Percentiles rank a stretch among this genome's conserved stretches.
These are phyloP conservation scores for Wickerhamia fluorescens DNA, from an alignment of 805 yeast genomes.

Conservation along the genomic window DNA sequence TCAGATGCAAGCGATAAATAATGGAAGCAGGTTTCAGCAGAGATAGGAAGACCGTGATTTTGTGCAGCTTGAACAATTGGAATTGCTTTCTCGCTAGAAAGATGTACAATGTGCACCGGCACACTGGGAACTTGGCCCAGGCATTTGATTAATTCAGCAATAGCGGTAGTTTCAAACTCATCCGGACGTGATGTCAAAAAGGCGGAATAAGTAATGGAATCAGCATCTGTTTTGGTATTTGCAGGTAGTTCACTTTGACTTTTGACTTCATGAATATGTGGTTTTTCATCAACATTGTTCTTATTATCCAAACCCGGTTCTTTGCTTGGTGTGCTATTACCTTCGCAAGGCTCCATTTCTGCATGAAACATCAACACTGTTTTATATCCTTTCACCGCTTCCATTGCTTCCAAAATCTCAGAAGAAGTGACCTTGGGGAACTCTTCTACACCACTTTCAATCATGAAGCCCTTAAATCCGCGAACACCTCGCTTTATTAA, in stretches of 20 bases:
- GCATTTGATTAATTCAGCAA: constrained; percentile 60
- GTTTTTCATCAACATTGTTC: background rate
- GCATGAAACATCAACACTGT: constrained; percentile 91
- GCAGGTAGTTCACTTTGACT: too few relatives aligned
- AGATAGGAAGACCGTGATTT: constrained; percentile 47
- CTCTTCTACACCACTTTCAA: constrained; percentile 94
- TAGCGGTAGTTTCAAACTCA: constrained; percentile 78
- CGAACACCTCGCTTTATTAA: constrained; percentile 81
- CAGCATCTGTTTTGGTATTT: constrained; percentile 26
- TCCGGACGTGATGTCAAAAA: constrained; percentile 87
- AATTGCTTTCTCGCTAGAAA: constrained; percentile 79
- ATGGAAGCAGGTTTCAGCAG: constrained; percentile 94
- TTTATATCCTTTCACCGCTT: constrained; percentile 48
- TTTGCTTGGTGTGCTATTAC: constrained; percentile 2
- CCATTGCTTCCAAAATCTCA: constrained; percentile 64
- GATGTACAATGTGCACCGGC: constrained; percentile 82
- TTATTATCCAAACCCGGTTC: constrained; percentile 3
- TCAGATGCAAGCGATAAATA: constrained; percentile 77
- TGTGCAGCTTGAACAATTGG: constrained; percentile 68
- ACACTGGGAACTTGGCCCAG: constrained; percentile 51
- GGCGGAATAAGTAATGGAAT: constrained; percentile 61
- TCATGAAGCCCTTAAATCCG: constrained; percentile 89
- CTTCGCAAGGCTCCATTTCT: constrained; percentile 57
- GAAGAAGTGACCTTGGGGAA: constrained; percentile 72
- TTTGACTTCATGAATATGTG: background rate